Evolutionary conservation across 2,329 filamentous ascomycete genomes (phyloP).

Genomic region (Penicillium sp.): DNA sequence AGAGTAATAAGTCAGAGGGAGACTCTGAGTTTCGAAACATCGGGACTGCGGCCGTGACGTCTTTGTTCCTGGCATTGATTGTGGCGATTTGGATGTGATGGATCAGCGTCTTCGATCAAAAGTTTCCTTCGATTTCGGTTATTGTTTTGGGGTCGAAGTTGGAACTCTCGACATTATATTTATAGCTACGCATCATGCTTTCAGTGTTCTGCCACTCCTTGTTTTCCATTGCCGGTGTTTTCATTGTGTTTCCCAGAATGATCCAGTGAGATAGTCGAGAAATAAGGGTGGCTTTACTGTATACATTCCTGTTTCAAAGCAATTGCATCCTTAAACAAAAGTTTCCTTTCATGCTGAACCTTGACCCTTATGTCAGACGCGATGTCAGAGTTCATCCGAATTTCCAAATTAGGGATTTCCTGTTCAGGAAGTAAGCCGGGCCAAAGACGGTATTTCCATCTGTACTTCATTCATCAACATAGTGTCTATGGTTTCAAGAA

Average conservation of each 20-base stretch:
- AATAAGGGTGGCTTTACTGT: not conserved
- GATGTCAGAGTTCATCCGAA: not conserved
- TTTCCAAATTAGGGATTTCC: not conserved
- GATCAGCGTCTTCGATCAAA: not conserved
- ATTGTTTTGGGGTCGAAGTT: conserved; percentile 2
- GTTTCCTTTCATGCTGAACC: not conserved
- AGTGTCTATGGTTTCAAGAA: not conserved
- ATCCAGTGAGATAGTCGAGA: not conserved
- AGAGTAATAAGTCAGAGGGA: conserved; percentile 17
- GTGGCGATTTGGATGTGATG: conserved; percentile 23
- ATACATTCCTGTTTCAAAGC: not conserved
- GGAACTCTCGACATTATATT: conserved; percentile 5
- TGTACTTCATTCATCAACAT: not conserved
- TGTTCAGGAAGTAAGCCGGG: not conserved
- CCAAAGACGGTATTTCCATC: not conserved
- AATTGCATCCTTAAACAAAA: not conserved
- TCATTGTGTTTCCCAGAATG: not conserved
- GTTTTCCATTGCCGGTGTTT: not conserved
- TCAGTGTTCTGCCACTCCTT: conserved; percentile 3
- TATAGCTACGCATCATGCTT: conserved; percentile 8
- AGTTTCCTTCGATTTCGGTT: not conserved
- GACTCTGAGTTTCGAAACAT: conserved; percentile 17
- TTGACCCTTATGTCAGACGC: not conserved
- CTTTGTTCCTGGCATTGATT: conserved; percentile 21
- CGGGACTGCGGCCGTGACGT: conserved; percentile 20